Base-by-base conservation (phyloP, 2,329 filamentous ascomycete genomes). In the Aspergillus niger region DNA sequence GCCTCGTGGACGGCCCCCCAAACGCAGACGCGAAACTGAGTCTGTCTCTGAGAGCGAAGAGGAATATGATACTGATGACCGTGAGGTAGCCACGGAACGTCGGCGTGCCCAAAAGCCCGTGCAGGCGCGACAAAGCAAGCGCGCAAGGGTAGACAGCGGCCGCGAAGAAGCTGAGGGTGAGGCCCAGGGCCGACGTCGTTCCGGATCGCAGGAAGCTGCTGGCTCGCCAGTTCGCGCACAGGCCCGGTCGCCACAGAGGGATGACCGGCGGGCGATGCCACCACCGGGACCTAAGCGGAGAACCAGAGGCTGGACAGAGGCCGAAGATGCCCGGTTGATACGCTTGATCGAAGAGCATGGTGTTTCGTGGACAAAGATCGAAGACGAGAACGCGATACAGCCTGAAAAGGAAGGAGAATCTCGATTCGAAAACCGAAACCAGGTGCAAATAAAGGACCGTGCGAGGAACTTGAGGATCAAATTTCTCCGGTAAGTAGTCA, bases 381-480 rank as follows among this genome's bases (percentile, higher is more conserved):
- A 72, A 22, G 68, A 72, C 11, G 66, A 69, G 30, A 76, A 77
- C 30, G 62, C 65, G 3, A 49, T 65, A 0, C 68, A 69, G 15
- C 75, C 74, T 2, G 66, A 57, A 4, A 39, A 67, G 55, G 50
- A 73, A 52, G 71, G 72, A 36, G 68, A 72, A 10, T 70, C 70
- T 2, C 53, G 72, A 44, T 67, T 84, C 17, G 58, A 57, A 3
- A 62, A 66, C 2, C 77, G 85, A 2, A 76, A 71, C 5, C 82
- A 87, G 61, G 82, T 85, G 2, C 81, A 84, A 48, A 62, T 86
- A 7, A 85, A 84, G 65, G 82, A 85, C 63, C 81, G 80, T 61
- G 84, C 83, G 3, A 77, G 85, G 54, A 85, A 85, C 61, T 71
- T 86, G 59, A 84, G 83, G 67, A 72, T 79, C 43, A 41, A 50